Evolutionary conservation across 306 rosid genomes (phyloP).

Genomic region (Cucumis cinereus): DNA sequence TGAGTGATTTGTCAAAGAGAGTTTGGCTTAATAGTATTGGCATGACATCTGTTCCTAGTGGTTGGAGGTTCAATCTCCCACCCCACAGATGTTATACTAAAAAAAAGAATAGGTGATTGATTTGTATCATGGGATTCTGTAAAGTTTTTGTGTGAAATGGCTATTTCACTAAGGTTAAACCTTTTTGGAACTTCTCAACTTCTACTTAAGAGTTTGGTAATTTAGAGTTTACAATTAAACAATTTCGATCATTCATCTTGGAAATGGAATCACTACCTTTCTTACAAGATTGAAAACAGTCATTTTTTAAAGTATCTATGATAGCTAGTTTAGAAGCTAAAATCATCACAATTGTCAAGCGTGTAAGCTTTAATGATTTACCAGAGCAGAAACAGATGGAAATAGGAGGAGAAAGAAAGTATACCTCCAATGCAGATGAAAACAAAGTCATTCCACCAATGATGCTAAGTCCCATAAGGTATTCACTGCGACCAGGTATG

Average conservation of each 20-base stretch:
- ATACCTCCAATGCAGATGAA: slow-evolving; percentile 86
- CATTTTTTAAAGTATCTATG: background rate
- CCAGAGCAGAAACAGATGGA: background rate
- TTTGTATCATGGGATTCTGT: background rate
- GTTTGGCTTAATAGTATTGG: too few species aligned
- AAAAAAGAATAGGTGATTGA: background rate
- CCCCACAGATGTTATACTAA: too few species aligned
- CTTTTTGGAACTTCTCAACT: background rate
- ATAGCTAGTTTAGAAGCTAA: background rate
- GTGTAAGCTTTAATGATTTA: background rate
- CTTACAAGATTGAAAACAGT: background rate
- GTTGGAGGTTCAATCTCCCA: too few species aligned
- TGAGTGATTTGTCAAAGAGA: background rate
- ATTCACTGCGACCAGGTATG: slow-evolving; percentile 79
- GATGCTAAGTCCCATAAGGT: slow-evolving; percentile 90
- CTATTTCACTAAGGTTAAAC: background rate
- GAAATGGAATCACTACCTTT: background rate
- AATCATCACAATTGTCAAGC: background rate
- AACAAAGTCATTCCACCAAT: slow-evolving; percentile 95
- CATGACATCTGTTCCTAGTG: too few species aligned
- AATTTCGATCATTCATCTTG: background rate
- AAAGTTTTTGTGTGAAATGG: background rate
- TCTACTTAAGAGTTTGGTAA: background rate
- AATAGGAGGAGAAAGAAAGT: background rate
- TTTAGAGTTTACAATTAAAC: background rate